A percentile compares a stretch with the other conserved stretches of the same genome.
Evolutionary conservation across 345 rosid genomes (phyloP).

Genomic region (Eucalyptus guilfoylei): DNA sequence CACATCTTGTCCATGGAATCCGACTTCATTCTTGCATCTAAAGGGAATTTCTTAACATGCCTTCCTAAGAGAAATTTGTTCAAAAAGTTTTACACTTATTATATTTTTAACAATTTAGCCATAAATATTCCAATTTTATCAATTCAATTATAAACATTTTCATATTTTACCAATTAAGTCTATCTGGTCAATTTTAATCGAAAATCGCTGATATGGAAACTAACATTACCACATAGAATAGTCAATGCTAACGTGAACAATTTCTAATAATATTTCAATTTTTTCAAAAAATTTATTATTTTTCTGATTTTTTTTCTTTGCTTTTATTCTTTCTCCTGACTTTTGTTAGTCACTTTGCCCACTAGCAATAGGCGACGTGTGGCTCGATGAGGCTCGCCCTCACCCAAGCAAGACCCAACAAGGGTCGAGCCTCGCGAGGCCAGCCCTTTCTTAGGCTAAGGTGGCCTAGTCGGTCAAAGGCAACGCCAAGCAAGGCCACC

Average conservation of each 20-base stretch:
- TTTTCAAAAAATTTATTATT: too few species aligned
- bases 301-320: too few species aligned
- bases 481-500: accelerated
- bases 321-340: too few species aligned
- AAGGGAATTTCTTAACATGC: not conserved
- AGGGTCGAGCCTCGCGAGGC: accelerated
- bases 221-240: accelerated
- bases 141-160: too few species aligned
- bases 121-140: not conserved
- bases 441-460: too few species aligned
- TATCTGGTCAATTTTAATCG: accelerated
- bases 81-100: accelerated
- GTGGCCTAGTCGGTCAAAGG: too few species aligned
- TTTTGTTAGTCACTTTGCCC: accelerated
- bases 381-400: accelerated
- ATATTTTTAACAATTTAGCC: too few species aligned
- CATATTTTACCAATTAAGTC: accelerated
- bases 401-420: too few species aligned
- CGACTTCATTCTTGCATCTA: not conserved
- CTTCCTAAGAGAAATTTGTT: not conserved
- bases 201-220: accelerated
- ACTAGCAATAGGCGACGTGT: accelerated
- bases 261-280: too few species aligned
- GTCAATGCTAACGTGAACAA: not conserved
- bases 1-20: not conserved